phyloP scores from a whole-genome alignment of 1,284 basidiomycete species.

The Trichosporon ovoides region DNA sequence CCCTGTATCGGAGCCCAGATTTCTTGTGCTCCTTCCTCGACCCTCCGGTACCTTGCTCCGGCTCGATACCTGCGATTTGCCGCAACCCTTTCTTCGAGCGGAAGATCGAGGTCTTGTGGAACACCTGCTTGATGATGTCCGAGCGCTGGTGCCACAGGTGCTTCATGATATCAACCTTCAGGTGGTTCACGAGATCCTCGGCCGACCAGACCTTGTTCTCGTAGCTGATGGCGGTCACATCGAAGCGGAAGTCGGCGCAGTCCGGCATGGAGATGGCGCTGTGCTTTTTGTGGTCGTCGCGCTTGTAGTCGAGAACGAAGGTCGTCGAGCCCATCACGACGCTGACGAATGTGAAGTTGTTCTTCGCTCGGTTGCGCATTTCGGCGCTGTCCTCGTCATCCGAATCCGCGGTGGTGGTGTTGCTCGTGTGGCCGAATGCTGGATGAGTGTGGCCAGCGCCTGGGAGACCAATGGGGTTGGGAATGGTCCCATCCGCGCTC shows the following conservation, averaged over 20 bases:
- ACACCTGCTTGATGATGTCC: constrained; percentile 44
- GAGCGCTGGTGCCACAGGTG: constrained; percentile 48
- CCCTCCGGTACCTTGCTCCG: background rate
- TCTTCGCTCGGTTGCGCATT: constrained; percentile 50
- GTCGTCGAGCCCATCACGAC: constrained; percentile 64
- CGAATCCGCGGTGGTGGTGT: background rate
- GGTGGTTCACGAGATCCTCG: constrained; percentile 72
- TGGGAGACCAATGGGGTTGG: too few relatives aligned
- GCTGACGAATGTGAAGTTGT: constrained; percentile 65
- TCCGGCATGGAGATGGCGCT: constrained; percentile 32
- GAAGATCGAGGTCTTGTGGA: constrained; percentile 43
- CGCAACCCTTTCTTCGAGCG: constrained; percentile 35
- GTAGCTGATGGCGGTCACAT: constrained; percentile 61
- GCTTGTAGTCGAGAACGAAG: constrained; percentile 51
- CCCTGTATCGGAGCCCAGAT: constrained; percentile 16
- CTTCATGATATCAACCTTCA: constrained; percentile 57
- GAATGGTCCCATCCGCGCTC: background rate
- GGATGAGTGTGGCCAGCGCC: too few relatives aligned
- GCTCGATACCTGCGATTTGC: constrained; percentile 24
- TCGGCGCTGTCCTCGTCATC: constrained; percentile 38
- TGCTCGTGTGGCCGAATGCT: too few relatives aligned
- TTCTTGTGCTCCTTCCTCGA: constrained; percentile 6
- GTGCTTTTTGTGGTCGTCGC: constrained; percentile 52
- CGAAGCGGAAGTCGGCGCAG: constrained; percentile 54
- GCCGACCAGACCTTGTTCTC: constrained; percentile 83